Base-by-base conservation (phyloP, 768 basidiomycete genomes). In the Hysterangium stoloniferum region DNA sequence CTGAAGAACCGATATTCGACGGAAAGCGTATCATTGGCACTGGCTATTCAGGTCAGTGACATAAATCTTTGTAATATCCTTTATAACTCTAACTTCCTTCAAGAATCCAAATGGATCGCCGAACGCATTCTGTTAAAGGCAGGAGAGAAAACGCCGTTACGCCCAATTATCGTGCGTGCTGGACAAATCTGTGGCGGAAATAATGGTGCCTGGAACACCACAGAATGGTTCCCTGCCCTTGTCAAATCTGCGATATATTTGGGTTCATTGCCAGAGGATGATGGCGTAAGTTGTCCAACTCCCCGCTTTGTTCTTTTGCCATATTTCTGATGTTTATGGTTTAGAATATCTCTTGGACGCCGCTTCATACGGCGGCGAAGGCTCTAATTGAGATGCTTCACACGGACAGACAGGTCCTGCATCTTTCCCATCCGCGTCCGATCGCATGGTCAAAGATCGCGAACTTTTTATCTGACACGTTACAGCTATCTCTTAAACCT, bases 121-220 rank as follows among this genome's bases (percentile, higher is more conserved):
- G 74, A 76, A 54, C 53, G 71, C 64, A 59, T 76, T 6, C 64
- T 78, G 7, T 45, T 58, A 22, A 48, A 35, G 1, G 72, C 69
- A 1, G 57, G 60, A 2, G 49, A 62, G 22, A 20, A 32, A 9
- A 67, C 69, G 0, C 31, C 56, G 0, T 54, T 75, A 4, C 52
- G 52, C 2, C 53, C 67, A 1, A 47, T 68, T 15, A 62, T 69
- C 9, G 66, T 74, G 1, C 68, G 75, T 4, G 61, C 73, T 17
- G 75, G 73, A 1, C 74, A 75, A 59, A 56, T 76, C 1, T 62
- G 62, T 22, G 75, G 74, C 3, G 65, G 64, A 20, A 54, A 58
- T 3, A 62, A 65, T 47, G 72, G 71, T 11, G 62, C 64, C 7
- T 71, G 68, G 71, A 62, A 61, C 32, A 64, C 61, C 1, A 57